Conservation (phyloP, 345 rosid species). For the Mercurialis annua region DNA sequence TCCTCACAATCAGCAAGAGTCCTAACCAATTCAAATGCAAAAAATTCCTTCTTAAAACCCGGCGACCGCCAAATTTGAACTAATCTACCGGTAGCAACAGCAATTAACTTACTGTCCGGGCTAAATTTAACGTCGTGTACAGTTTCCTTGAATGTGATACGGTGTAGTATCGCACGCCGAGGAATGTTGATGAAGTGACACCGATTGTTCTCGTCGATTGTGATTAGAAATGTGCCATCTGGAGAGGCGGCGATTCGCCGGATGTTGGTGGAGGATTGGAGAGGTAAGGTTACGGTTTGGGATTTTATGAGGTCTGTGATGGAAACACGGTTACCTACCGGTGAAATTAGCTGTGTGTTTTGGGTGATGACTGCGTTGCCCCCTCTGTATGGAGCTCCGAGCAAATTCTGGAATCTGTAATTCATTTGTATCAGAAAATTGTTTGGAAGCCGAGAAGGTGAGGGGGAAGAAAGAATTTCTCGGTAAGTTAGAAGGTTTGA, state of each 20-base stretch:
- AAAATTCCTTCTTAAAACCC: conserved; percentile 64
- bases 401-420: conserved; percentile 76
- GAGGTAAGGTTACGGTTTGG: conserved; percentile 60
- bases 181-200: conserved; percentile 78
- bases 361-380: conserved; percentile 65
- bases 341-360: conserved; percentile 67
- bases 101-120: conserved; percentile 71
- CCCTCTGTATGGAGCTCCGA: conserved; percentile 90
- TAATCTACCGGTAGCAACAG: conserved; percentile 77
- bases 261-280: conserved; percentile 66
- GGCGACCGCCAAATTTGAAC: conserved; percentile 90
- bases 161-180: conserved; percentile 68
- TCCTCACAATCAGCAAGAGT: conserved; percentile 77
- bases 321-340: conserved; percentile 89
- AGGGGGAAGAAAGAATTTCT: neutral
- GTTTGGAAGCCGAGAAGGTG: conserved; percentile 18
- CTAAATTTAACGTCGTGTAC: conserved; percentile 65
- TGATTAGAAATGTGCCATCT: conserved; percentile 69
- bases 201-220: conserved; percentile 74
- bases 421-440: conserved; percentile 41
- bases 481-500: neutral
- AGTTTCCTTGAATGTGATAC: conserved; percentile 56
- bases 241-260: conserved; percentile 73
- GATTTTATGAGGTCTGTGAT: conserved; percentile 81
- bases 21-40: conserved; percentile 69